These are phyloP conservation scores for Cairneyella variabilis DNA, from an alignment of 495 filamentous ascomycete genomes.

Conservation along the genomic window DNA sequence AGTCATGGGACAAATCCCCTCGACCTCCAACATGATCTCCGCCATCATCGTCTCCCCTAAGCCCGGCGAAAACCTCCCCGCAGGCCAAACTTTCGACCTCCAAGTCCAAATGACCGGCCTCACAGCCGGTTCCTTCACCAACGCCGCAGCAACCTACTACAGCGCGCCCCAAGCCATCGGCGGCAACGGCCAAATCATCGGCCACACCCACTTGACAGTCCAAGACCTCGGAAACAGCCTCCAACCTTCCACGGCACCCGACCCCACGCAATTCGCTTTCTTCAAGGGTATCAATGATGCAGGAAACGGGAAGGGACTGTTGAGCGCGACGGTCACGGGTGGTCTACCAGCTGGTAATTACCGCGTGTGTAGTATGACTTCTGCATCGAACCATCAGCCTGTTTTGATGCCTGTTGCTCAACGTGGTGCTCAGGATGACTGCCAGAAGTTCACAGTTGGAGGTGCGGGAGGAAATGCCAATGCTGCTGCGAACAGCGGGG, in stretches of 20 bases:
- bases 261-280: slow-evolving; percentile 56
- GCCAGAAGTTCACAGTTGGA: slow-evolving; percentile 49
- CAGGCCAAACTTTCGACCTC: slow-evolving; percentile 51
- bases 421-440: slow-evolving; percentile 70
- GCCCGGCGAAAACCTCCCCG: slow-evolving; percentile 43
- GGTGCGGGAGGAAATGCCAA: not conserved
- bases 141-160: slow-evolving; percentile 61
- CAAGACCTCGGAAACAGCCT: slow-evolving; percentile 53
- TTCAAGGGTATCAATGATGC: slow-evolving; percentile 76
- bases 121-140: slow-evolving; percentile 59
- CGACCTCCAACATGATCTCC: slow-evolving; percentile 59
- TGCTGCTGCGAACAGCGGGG: not conserved
- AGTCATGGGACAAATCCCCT: slow-evolving; percentile 66
- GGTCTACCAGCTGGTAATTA: slow-evolving; percentile 53
- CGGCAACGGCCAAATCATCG: slow-evolving; percentile 52
- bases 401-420: slow-evolving; percentile 73
- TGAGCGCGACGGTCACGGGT: slow-evolving; percentile 48
- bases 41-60: slow-evolving; percentile 54
- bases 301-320: slow-evolving; percentile 57
- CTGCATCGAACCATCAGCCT: slow-evolving; percentile 66
- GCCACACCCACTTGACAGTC: slow-evolving; percentile 68
- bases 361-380: slow-evolving; percentile 66
- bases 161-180: slow-evolving; percentile 56
- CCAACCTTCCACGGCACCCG: slow-evolving; percentile 46
- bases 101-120: slow-evolving; percentile 55